Conservation (phyloP, 2,329 filamentous ascomycete species). For the Achaetomium macrosporum region DNA sequence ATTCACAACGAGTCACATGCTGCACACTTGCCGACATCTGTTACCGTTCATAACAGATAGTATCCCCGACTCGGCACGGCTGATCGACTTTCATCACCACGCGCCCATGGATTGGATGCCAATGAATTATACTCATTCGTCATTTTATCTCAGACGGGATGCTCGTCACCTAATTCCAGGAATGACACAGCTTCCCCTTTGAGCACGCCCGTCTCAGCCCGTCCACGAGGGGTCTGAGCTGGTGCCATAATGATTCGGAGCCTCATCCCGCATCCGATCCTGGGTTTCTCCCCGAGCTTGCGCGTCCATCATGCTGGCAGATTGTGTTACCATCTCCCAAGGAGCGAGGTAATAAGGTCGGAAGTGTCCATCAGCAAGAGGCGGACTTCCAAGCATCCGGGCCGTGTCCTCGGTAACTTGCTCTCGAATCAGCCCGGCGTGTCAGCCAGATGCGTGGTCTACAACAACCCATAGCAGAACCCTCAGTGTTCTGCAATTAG, state of each 20-base stretch:
- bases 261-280: neutral
- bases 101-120: neutral
- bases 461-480: too few species aligned
- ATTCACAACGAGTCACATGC: neutral
- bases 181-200: neutral
- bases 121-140: neutral
- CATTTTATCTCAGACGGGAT: slow-evolving; percentile 3
- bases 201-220: neutral
- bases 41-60: slow-evolving; percentile 11
- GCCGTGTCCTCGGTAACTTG: too few species aligned
- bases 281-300: neutral
- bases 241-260: slow-evolving; percentile 1
- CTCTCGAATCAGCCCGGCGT: too few species aligned
- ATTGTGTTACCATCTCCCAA: neutral
- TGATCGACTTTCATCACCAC: slow-evolving; percentile 5
- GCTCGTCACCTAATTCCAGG: neutral
- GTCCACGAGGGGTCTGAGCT: neutral
- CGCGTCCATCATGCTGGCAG: neutral
- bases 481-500: too few species aligned
- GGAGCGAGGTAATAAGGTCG: slow-evolving; percentile 16
- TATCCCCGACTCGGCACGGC: slow-evolving; percentile 21
- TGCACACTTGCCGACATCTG: neutral
- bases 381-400: too few species aligned
- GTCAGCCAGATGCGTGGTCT: too few species aligned
- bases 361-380: neutral